Percentiles rank a stretch among this genome's conserved stretches.
phyloP scores from a whole-genome alignment of 1,284 basidiomycete species.

The Rhodotorula glutinis region DNA sequence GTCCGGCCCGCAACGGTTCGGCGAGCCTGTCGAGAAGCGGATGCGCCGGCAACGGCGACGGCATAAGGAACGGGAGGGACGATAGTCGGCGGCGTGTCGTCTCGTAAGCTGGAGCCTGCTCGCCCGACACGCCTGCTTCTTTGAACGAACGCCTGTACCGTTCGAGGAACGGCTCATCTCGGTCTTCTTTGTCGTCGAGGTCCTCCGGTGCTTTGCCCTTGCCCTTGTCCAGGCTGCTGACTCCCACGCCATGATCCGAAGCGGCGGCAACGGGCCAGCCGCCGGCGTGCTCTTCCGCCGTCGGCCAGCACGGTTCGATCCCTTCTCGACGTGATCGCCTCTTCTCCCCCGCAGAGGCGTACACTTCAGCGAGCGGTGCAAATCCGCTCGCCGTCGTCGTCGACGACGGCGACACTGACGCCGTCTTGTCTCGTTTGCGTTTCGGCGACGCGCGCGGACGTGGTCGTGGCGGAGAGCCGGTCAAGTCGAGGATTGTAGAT shows the following conservation, averaged over 20 bases:
- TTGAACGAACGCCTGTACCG: background rate
- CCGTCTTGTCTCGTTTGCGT: background rate
- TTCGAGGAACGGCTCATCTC: background rate
- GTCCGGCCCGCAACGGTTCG: constrained; percentile 3
- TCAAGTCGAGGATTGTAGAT: background rate
- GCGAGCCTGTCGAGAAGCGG: constrained; percentile 31
- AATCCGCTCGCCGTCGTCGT: background rate
- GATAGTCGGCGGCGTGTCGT: background rate
- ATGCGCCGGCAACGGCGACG: constrained; percentile 3
- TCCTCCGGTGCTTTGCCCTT: constrained; percentile 1
- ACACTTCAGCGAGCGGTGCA: constrained; percentile 12
- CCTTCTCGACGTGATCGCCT: constrained; percentile 12
- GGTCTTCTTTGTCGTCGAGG: background rate
- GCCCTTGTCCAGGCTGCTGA: background rate
- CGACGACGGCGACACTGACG: too few relatives aligned
- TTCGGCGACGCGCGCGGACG: background rate
- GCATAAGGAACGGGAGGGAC: constrained; percentile 5
- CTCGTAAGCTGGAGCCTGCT: background rate
- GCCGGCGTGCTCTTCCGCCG: constrained; percentile 24
- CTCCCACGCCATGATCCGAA: too few relatives aligned
- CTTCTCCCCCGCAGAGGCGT: constrained; percentile 7
- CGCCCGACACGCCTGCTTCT: background rate
- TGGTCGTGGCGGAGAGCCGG: background rate
- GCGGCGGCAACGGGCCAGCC: background rate
- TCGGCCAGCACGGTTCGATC: constrained; percentile 27